Evolutionary conservation across 768 basidiomycete species (phyloP).

Genomic region (Hortiboletus flavorubellus): DNA sequence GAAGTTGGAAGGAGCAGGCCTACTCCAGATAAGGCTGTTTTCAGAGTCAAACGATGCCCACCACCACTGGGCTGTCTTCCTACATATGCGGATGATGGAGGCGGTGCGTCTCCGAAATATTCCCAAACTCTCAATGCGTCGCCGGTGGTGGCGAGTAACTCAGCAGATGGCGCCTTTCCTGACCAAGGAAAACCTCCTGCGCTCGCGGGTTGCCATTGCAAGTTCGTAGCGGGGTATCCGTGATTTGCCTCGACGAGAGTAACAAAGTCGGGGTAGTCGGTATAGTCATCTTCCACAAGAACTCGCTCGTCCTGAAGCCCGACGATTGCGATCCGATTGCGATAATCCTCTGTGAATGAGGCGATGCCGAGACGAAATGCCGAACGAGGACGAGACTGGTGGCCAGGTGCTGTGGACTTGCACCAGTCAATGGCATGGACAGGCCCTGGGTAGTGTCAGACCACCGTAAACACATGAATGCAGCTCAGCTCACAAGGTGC

Average conservation of each 20-base stretch:
- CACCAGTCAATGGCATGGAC: constrained; percentile 88
- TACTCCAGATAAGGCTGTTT: constrained; percentile 80
- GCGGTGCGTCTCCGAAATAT: constrained; percentile 64
- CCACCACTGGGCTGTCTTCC: constrained; percentile 56
- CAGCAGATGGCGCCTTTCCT: constrained; percentile 62
- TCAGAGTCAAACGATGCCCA: constrained; percentile 66
- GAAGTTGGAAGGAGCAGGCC: constrained; percentile 28
- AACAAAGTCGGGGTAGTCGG: constrained; percentile 82
- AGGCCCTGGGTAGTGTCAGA: constrained; percentile 56
- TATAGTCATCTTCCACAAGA: constrained; percentile 81
- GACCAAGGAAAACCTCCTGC: constrained; percentile 63
- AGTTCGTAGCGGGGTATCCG: constrained; percentile 88
- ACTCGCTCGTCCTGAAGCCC: constrained; percentile 83
- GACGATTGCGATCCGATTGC: constrained; percentile 76
- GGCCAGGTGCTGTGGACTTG: constrained; percentile 72
- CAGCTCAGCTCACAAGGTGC: constrained; percentile 67
- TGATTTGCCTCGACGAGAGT: constrained; percentile 81
- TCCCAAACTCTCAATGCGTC: constrained; percentile 94
- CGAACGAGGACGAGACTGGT: constrained; percentile 67
- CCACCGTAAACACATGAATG: constrained; percentile 1
- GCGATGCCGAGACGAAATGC: constrained; percentile 83
- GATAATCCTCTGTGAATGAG: constrained; percentile 81
- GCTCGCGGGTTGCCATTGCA: constrained; percentile 89
- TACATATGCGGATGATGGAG: constrained; percentile 60
- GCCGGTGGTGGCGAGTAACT: constrained; percentile 90